Conservation (phyloP, 495 filamentous ascomycete genomes). For the Chaetomium fimeti region DNA sequence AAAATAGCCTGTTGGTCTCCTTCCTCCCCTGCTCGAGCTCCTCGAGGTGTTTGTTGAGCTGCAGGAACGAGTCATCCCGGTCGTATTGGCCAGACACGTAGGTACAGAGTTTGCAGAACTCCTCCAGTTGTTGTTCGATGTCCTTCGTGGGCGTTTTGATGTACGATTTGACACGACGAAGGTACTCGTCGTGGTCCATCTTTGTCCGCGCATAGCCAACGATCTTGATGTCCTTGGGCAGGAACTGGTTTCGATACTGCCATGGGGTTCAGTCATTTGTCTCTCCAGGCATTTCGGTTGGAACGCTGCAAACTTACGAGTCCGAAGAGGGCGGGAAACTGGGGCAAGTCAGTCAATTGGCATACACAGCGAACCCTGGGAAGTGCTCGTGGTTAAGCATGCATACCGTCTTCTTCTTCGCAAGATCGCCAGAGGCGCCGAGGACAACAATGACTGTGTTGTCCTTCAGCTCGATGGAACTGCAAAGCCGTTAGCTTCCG, state of each 20-base stretch:
- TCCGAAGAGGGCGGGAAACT: constrained; percentile 98
- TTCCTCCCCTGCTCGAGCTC: constrained; percentile 77
- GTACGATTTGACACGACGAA: constrained; percentile 90
- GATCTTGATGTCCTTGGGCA: constrained; percentile 95
- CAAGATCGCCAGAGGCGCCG: constrained; percentile 94
- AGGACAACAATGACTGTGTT: constrained; percentile 98
- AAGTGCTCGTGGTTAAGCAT: constrained; percentile 37
- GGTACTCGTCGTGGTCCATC: constrained; percentile 96
- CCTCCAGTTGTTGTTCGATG: constrained; percentile 87
- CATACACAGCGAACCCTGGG: constrained; percentile 20
- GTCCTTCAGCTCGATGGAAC: constrained; percentile 85
- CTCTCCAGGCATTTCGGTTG: constrained; percentile 4
- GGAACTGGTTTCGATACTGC: constrained; percentile 96
- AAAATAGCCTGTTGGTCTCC: constrained; percentile 92
- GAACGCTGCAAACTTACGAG: constrained; percentile 64
- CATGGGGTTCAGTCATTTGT: constrained; percentile 31
- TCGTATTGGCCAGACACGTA: constrained; percentile 98
- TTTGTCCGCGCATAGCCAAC: constrained; percentile 99
- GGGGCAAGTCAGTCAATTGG: constrained; percentile 37
- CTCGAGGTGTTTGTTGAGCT: constrained; percentile 84
- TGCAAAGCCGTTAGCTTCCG: constrained; percentile 24
- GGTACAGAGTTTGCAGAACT: constrained; percentile 82
- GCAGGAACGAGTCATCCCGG: constrained; percentile 88
- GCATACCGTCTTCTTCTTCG: constrained; percentile 98
- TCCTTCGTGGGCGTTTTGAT: constrained; percentile 99